A percentile compares a stretch with the other conserved stretches of the same genome.
These are phyloP conservation scores for Paraconiothyrium sp. DNA, from an alignment of 2,329 filamentous ascomycete genomes.

Conservation along the genomic window DNA sequence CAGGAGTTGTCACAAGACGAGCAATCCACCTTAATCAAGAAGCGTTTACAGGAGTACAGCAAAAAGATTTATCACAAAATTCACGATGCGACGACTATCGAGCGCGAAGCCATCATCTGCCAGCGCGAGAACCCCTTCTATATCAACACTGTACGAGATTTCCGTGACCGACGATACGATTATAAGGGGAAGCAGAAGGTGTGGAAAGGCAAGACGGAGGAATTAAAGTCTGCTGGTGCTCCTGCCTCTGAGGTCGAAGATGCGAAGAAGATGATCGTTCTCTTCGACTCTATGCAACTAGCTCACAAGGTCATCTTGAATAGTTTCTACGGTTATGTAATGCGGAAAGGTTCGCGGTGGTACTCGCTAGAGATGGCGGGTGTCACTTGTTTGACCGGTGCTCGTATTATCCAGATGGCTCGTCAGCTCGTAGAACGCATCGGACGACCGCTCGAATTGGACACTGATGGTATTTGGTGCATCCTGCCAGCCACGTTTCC, in stretches of 20 bases:
- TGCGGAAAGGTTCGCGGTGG: constrained; percentile 98
- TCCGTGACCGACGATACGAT: constrained; percentile 96
- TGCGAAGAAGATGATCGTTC: constrained; percentile 97
- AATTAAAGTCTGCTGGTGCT: constrained; percentile 84
- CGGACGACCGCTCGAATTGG: constrained; percentile 89
- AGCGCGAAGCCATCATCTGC: constrained; percentile 96
- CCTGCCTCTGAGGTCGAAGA: constrained; percentile 80
- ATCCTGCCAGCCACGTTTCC: constrained; percentile 97
- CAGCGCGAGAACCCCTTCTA: constrained; percentile 99
- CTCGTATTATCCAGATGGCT: constrained; percentile 96
- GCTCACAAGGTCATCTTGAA: constrained; percentile 99
- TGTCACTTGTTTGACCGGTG: constrained; percentile 95
- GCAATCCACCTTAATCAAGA: constrained; percentile 81
- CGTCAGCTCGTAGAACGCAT: constrained; percentile 92
- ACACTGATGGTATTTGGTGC: constrained; percentile 99
- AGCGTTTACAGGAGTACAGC: constrained; percentile 89
- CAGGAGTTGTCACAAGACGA: constrained; percentile 84
- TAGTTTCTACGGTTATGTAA: constrained; percentile 99
- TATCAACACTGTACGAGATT: constrained; percentile 93
- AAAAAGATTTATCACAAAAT: constrained; percentile 99
- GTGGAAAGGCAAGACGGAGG: constrained; percentile 96
- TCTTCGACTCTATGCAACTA: constrained; percentile 94
- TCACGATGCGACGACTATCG: constrained; percentile 90
- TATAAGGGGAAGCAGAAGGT: constrained; percentile 98
- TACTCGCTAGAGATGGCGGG: constrained; percentile 99